Conservation (phyloP, 139 green algal species). For the Micractinium conductrix region DNA sequence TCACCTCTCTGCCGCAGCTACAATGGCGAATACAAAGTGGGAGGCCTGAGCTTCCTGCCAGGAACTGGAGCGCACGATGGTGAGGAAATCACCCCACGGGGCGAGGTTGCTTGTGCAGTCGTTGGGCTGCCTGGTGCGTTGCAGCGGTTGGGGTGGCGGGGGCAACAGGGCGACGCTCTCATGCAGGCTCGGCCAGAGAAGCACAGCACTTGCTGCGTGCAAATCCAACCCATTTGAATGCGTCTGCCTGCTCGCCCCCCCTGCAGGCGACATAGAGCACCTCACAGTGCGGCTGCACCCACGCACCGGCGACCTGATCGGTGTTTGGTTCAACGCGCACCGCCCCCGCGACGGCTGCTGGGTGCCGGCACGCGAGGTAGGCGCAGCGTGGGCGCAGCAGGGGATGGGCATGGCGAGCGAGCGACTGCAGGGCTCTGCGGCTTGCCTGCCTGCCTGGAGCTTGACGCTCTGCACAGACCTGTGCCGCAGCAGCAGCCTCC, state of each 20-base stretch:
- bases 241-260: not conserved
- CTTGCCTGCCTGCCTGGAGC: not conserved
- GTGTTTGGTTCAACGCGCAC: conserved; percentile 64
- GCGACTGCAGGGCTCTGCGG: not conserved
- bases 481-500: not conserved
- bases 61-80: too few species aligned
- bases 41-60: too few species aligned
- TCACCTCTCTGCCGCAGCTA: too few species aligned
- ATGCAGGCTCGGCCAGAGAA: too few species aligned
- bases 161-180: too few species aligned
- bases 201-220: too few species aligned
- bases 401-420: not conserved
- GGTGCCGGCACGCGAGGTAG: conserved; percentile 34
- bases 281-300: conserved; percentile 53
- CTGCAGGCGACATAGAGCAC: conserved; percentile 59
- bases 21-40: too few species aligned
- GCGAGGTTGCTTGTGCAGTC: not conserved
- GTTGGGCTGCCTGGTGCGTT: not conserved
- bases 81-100: not conserved
- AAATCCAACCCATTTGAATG: too few species aligned
- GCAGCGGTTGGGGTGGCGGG: too few species aligned
- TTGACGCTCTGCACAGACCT: not conserved
- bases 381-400: not conserved
- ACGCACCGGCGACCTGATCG: conserved; percentile 38
- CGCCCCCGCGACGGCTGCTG: conserved; percentile 57